Evolutionary conservation across 352 stramenopile species (phyloP), one percentile per base, ranked within the genome.

Genomic region (Discostella stelligera): DNA sequence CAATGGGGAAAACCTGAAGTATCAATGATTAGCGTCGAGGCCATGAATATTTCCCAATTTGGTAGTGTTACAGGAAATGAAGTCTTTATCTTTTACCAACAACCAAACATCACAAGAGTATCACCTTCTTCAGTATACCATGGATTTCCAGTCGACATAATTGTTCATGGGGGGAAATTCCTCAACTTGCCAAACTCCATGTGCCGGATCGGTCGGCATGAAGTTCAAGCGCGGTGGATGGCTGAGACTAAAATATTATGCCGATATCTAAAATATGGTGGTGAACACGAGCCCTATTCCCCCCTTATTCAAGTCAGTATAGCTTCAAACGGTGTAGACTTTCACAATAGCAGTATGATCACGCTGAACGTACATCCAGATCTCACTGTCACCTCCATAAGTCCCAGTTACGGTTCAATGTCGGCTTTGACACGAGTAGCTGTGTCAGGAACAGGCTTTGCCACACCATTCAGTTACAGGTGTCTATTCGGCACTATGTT

Each of bases 301-400:
- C 7, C n/a, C 62, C 2, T 41, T 14, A 32, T 67, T 44, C 52
- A 18, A 53, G 9, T 72, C 20, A 5, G 50, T 39, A 66, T 83
- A 21, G 68, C 79, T 30, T 60, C 46, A 6, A 86, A 86, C 61
- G 78, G 66, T n/a, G n/a, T 76, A 9, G 66, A 80, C 23, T 82
- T 70, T 21, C 44, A 69, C 56, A 56, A 73, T 59, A 73, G 41
- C 41, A 53, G 60, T 21, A 53, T 77, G 27, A 32, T 2, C n/a
- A 16, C 52, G 3, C 60, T 84, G 2, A 32, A 48, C 0, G 18
- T 77, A 20, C 30, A 70, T 62, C 66, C 59, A 61, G 66, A 77
- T 56, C 60, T 79, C 48, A 66, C 61, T 18, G 23, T 77, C 30
- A 61, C 14, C 53, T 61, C 58, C 7, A 80, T 83, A 20, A 37